Conservation (phyloP, 2,329 filamentous ascomycete genomes). For the Cordyceps tenuipes region DNA sequence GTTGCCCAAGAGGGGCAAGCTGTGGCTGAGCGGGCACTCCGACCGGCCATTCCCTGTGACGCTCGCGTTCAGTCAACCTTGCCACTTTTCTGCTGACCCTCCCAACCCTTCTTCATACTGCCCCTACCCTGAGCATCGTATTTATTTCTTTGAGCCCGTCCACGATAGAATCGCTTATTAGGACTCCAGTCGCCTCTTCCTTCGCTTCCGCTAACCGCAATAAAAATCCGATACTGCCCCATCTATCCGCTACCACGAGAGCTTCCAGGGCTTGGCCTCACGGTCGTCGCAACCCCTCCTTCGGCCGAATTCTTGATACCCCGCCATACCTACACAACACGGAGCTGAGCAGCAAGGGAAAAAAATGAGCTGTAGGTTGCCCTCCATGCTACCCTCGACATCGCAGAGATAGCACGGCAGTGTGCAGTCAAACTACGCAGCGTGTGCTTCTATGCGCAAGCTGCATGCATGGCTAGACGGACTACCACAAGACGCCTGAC, state of each 20-base stretch:
- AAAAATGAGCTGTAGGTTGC: constrained; percentile 11
- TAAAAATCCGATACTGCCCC: neutral
- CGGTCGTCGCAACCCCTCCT: constrained; percentile 9
- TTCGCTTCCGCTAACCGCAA: neutral
- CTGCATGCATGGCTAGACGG: neutral
- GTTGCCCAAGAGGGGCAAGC: neutral
- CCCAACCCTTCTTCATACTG: neutral
- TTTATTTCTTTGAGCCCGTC: neutral
- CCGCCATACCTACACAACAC: neutral
- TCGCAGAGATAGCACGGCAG: neutral
- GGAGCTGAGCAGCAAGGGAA: neutral
- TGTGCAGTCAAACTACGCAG: neutral
- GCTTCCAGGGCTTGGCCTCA: neutral
- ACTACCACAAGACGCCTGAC: neutral
- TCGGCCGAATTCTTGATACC: constrained; percentile 1
- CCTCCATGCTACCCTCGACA: neutral
- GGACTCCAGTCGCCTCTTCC: neutral
- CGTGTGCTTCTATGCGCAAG: neutral
- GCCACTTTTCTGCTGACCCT: neutral
- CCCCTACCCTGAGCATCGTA: neutral
- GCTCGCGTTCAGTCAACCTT: neutral
- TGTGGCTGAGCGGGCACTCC: constrained; percentile 7
- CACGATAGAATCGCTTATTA: neutral
- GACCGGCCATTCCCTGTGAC: constrained; percentile 8
- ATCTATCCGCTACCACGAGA: neutral